Base-by-base conservation (phyloP, 2,329 filamentous ascomycete species). In the Endothia cerciana region DNA sequence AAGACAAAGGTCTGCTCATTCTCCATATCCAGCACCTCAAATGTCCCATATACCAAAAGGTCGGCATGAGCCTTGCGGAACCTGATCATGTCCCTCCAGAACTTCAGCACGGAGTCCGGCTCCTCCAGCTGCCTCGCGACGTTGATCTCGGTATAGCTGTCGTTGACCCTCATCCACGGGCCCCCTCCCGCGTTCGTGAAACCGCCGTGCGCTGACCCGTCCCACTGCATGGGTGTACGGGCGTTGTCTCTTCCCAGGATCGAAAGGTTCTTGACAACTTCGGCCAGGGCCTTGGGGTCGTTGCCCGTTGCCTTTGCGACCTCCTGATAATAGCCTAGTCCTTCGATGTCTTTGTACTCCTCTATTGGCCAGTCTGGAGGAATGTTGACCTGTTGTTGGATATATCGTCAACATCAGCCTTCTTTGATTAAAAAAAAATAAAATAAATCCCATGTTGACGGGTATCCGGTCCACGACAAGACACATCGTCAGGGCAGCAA, bases 161-260 rank as follows among this genome's bases (percentile, higher is more conserved):
- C 84, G 73, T 89, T 86, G 5, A 86, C 81, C 8, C 83, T 80
- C 85, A 90, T 90, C 88, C 88, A 91, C 38, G 72, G 71, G 10
- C 69, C 72, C 60, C 78, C 80, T 0, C 76, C 78, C 0, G 77
- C 69, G 63, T 78, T 75, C 7, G 87, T 88, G 77, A 91, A 91
- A 1, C 89, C 89, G 0, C 85, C 87, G 69, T 88, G 81, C 0
- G 79, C 74, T 0, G 77, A 77, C 0, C 74, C 79, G 64, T 82
- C 82, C 89, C 89, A 92, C 69, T 89, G 87, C 78, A 92, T 86
- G 0, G 89, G 89, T 3, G 87, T 83, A n/a, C 89, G 81, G 10
- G 87, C 83, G 72, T 92, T 86, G 73, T 92, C 89, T 40, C 88
- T 80, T 6, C 83, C 88, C 38, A 90, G 82, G 66, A 83, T 80